Conservation (phyloP, 768 basidiomycete genomes). For the Hericium erinaceus region DNA sequence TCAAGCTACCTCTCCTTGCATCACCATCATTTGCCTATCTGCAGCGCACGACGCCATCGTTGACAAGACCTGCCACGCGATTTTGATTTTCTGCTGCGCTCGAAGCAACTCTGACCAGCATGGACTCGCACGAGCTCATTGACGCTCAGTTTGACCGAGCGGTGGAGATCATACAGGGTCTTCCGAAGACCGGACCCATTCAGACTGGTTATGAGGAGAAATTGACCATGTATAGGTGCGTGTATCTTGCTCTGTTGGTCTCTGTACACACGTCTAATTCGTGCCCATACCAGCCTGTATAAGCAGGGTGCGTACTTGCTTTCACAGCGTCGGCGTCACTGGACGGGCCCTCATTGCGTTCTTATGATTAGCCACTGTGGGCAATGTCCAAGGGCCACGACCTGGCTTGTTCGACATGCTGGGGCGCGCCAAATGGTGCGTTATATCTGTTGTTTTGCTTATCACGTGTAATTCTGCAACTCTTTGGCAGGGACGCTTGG, state of each 20-base stretch:
- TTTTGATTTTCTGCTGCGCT: too few species aligned
- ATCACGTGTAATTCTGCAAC: conserved; percentile 9
- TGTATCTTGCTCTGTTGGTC: background rate
- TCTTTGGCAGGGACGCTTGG: conserved; percentile 76
- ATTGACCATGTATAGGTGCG: conserved; percentile 82
- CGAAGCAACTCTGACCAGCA: conserved; percentile 15
- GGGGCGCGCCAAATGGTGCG: conserved; percentile 87
- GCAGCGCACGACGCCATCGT: too few species aligned
- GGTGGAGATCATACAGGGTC: conserved; percentile 85
- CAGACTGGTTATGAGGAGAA: conserved; percentile 96
- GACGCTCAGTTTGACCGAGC: conserved; percentile 88
- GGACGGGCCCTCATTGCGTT: background rate
- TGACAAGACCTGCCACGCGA: too few species aligned
- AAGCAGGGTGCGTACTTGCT: conserved; percentile 64
- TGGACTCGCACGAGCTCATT: conserved; percentile 60
- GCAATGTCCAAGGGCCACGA: conserved; percentile 70
- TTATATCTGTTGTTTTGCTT: conserved; percentile 2
- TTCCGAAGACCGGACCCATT: conserved; percentile 91
- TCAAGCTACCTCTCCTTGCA: background rate
- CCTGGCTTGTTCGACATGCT: conserved; percentile 90
- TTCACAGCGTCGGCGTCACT: background rate
- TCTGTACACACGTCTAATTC: background rate
- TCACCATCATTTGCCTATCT: background rate
- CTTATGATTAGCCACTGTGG: conserved; percentile 64
- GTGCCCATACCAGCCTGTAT: conserved; percentile 49